Evolutionary conservation across 352 stramenopile genomes (phyloP), one percentile per base, ranked within the genome.

Genomic region (Pythium aristosporum): DNA sequence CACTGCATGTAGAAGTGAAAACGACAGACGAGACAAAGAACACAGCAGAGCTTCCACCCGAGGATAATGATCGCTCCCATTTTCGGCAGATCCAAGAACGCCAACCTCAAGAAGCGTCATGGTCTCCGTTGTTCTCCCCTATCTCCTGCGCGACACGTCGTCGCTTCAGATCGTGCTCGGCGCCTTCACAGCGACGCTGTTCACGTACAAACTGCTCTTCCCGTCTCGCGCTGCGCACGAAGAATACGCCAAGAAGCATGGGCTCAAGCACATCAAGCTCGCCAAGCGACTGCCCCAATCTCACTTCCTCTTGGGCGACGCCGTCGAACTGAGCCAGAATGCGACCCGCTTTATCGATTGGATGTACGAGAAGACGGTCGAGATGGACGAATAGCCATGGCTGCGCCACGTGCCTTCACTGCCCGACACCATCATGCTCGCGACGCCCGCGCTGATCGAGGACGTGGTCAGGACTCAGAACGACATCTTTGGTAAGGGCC

Each of bases 201-300:
- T 63, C 25, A 53, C 61, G 34, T 68, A 68, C 51, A 68, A 68
- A 23, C 39, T 68, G 21, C 37, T 68, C 8, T 30, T 59, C 20
- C 36, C 36, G 7, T 44, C 53, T 2, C 25, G 9, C 1, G 39
- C 48, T 2, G 28, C 59, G n/a, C 59, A 64, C 25, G 57, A 57
- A n/a, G 5, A 8, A 13, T 64, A 57, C 57, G 57, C 57, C 8
- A 23, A 30, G 6, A 43, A 20, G 47, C 48, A 64, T 47, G 48
- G 48, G 36, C 36, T 41, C 36, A 41, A 7, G 7, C 7, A 41
- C 36, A 41, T 41, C 36, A 41, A 41, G 12, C 42, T 57, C 42
- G 21, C 50, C 13, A n/a, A 48, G 13, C n/a, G 61, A 5, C 61
- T 68, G 2, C 34, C 36, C 20, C 43, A 43, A 9, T 46, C 52